Base-by-base conservation (phyloP, 192 early-diverging fungal genomes). In the Linnemannia zychae region DNA sequence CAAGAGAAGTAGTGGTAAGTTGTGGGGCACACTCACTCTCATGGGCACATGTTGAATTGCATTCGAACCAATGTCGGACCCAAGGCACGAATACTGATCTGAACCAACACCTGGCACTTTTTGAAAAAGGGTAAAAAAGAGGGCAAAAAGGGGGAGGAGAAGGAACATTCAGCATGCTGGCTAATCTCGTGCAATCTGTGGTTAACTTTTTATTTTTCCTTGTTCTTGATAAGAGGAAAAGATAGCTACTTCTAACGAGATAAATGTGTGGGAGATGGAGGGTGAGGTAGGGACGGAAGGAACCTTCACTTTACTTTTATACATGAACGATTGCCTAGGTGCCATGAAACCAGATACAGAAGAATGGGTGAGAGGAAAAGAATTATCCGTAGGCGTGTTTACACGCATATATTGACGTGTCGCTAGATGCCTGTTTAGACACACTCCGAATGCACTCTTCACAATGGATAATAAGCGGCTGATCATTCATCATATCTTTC, bases 31-130 rank as follows among this genome's bases (percentile, higher is more conserved):
- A 36, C 28, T 67, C 50, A 24, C 18, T 33, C 52, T 63, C 79
- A 65, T 60, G 63, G 17, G 47, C 36, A 44, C 3, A 7, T 60
- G n/a, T 16, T 34, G 24, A 31, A 74, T 63, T 49, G 24, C 20
- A 50, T 38, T 33, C 38, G 33, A 37, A 74, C n/a, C 18, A 5
- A 28, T 67, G 38, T 48, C 65, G 31, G n/a, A 36, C 11, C 50
- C 13, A 65, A 49, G 40, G 48, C 7, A 70, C 67, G 36, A n/a
- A 84, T 84, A 84, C 81, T 74, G 71, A 84, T 84, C 72, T 84
- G 37, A 78, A 84, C 76, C 76, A 84, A 84, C 76, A 84, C 76
- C 71, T 78, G 53, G 75, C 65, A 67, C 80, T 44, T 74, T 67
- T 46, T 28, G 33, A 11, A 6, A 24, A n/a, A n/a, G n/a, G n/a